Evolutionary conservation across 2,329 filamentous ascomycete species (phyloP).

Genomic region (Fusarium pseudonygamai): DNA sequence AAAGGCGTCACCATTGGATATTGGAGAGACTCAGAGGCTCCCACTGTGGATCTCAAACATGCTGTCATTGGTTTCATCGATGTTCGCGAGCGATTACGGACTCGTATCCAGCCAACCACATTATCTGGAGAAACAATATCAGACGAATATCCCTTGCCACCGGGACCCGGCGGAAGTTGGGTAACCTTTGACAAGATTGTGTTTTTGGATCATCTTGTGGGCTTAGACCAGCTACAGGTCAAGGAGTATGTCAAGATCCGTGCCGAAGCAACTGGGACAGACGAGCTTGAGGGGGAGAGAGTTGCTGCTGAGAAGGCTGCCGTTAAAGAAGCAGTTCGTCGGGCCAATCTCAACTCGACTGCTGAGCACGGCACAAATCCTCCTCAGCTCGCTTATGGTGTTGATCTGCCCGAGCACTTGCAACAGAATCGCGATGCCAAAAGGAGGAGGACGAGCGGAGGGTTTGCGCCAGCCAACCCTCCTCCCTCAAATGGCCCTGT

Average conservation of each 20-base stretch:
- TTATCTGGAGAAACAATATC: slow-evolving; percentile 59
- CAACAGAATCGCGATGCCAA: slow-evolving; percentile 54
- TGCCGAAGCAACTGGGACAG: slow-evolving; percentile 51
- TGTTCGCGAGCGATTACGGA: slow-evolving; percentile 67
- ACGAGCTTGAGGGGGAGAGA: slow-evolving; percentile 52
- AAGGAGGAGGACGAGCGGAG: slow-evolving; percentile 56
- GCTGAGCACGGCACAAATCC: slow-evolving; percentile 55
- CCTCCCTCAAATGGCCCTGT: slow-evolving; percentile 37
- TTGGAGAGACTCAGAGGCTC: slow-evolving; percentile 67
- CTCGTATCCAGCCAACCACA: slow-evolving; percentile 63
- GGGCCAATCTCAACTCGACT: slow-evolving; percentile 55
- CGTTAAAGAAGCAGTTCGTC: slow-evolving; percentile 57
- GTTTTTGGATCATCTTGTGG: slow-evolving; percentile 65
- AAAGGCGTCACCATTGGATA: slow-evolving; percentile 65
- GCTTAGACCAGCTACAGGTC: slow-evolving; percentile 64
- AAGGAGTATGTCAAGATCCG: slow-evolving; percentile 71
- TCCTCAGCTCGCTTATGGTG: slow-evolving; percentile 61
- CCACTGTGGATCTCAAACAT: slow-evolving; percentile 61
- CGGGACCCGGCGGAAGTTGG: slow-evolving; percentile 70
- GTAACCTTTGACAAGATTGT: slow-evolving; percentile 70
- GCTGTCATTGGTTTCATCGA: slow-evolving; percentile 71
- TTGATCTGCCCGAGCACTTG: slow-evolving; percentile 57
- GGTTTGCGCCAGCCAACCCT: slow-evolving; percentile 48
- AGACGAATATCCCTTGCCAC: slow-evolving; percentile 59
- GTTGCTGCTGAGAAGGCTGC: slow-evolving; percentile 54